Percentiles rank a stretch among this genome's conserved stretches.
Evolutionary conservation across 2,329 filamentous ascomycete genomes (phyloP).

Genomic region (Coniochaeta prunicola): DNA sequence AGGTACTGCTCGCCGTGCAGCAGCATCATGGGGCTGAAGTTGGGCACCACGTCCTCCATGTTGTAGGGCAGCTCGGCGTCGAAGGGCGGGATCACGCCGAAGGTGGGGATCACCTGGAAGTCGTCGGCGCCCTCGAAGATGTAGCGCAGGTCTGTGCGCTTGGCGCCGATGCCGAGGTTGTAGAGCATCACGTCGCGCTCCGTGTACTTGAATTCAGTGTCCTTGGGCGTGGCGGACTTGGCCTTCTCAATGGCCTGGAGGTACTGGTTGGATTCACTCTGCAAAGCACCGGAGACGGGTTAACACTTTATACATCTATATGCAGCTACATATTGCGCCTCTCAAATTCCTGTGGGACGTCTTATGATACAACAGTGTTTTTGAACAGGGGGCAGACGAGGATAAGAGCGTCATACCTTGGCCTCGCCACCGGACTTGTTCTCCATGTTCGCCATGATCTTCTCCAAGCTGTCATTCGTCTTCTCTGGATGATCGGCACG

Average conservation of each 20-base stretch:
- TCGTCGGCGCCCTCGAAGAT: slow-evolving; percentile 87
- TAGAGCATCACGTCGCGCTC: slow-evolving; percentile 91
- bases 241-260: slow-evolving; percentile 70
- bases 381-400: background rate
- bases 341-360: background rate
- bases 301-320: slow-evolving; percentile 7
- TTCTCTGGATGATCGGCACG: slow-evolving; percentile 82
- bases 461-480: slow-evolving; percentile 68
- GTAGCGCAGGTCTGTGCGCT: slow-evolving; percentile 77
- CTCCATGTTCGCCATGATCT: slow-evolving; percentile 72
- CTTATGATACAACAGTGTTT: background rate
- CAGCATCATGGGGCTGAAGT: slow-evolving; percentile 98
- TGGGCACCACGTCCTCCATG: slow-evolving; percentile 78
- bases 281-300: background rate
- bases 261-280: slow-evolving; percentile 44
- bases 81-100: slow-evolving; percentile 92
- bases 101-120: slow-evolving; percentile 94
- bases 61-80: slow-evolving; percentile 73
- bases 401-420: slow-evolving; percentile 45
- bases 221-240: slow-evolving; percentile 60
- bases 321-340: background rate
- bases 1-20: slow-evolving; percentile 98
- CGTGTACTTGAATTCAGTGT: slow-evolving; percentile 73
- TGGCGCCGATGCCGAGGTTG: slow-evolving; percentile 90
- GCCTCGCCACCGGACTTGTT: slow-evolving; percentile 56